Conservation (phyloP, 441 rosid species). For the Gossypium aridum region DNA sequence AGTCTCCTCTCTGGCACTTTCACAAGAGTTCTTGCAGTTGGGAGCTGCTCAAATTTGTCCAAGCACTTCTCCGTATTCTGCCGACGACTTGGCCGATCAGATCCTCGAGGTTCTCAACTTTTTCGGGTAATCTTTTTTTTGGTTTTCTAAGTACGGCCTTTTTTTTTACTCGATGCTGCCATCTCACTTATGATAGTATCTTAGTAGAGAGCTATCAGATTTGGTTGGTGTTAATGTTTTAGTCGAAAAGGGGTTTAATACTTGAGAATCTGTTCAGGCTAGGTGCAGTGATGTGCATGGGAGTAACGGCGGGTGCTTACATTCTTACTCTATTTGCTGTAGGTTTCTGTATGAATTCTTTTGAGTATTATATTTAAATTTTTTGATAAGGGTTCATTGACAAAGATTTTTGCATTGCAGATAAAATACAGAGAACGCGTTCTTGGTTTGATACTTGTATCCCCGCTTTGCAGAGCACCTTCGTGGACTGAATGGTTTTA, state of each 20-base stretch:
- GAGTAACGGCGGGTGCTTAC: constrained; percentile 74
- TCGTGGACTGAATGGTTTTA: constrained; percentile 82
- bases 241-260: not conserved
- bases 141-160: not conserved
- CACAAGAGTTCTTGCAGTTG: constrained; percentile 68
- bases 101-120: constrained; percentile 65
- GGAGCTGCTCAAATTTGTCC: constrained; percentile 61
- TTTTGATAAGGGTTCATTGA: constrained; percentile 6
- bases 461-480: constrained; percentile 68
- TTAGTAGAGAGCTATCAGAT: not conserved
- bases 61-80: constrained; percentile 35
- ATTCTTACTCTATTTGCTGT: constrained; percentile 65
- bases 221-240: not conserved
- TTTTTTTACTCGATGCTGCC: not conserved
- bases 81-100: constrained; percentile 61
- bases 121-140: constrained; percentile 39
- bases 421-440: constrained; percentile 66
- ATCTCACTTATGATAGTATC: not conserved
- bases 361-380: not conserved
- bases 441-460: constrained; percentile 65
- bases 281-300: constrained; percentile 76
- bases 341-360: constrained; percentile 21
- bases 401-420: constrained; percentile 32
- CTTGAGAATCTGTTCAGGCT: constrained; percentile 31
- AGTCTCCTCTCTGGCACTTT: constrained; percentile 34